Percentiles rank a stretch among this genome's conserved stretches.
phyloP scores from a whole-genome alignment of 2,329 filamentous ascomycete genomes.

The Pseudogymnoascus sp. region DNA sequence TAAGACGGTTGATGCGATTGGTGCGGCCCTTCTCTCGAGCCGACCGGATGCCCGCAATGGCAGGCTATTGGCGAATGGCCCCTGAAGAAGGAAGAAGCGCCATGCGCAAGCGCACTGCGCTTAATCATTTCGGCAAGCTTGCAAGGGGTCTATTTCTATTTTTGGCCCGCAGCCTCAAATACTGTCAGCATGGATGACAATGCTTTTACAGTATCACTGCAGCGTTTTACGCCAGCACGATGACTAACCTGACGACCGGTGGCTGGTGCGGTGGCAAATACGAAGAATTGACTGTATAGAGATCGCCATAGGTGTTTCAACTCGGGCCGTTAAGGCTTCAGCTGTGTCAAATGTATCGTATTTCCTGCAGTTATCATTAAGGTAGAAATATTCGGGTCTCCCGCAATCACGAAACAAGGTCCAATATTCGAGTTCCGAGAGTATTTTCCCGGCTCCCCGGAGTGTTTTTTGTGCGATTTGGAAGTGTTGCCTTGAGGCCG shows the following conservation, averaged over 20 bases:
- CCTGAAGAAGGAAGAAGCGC: not conserved
- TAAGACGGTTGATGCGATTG: slow-evolving; percentile 1
- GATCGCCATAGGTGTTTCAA: not conserved
- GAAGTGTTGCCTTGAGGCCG: not conserved
- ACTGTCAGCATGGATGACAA: slow-evolving; percentile 1
- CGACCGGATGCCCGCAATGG: not conserved
- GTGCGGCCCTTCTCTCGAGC: slow-evolving; percentile 1
- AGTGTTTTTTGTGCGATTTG: not conserved
- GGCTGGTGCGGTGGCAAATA: not conserved
- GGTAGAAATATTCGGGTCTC: not conserved
- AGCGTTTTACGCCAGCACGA: not conserved
- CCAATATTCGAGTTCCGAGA: not conserved
- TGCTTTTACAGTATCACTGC: slow-evolving; percentile 5
- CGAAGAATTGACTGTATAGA: not conserved
- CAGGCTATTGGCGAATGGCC: not conserved
- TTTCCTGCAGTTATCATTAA: slow-evolving; percentile 1
- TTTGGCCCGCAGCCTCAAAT: slow-evolving; percentile 1
- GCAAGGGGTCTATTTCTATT: not conserved
- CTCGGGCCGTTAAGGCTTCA: slow-evolving; percentile 8
- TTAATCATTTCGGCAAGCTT: not conserved
- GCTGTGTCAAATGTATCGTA: not conserved
- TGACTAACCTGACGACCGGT: not conserved
- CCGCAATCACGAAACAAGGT: not conserved
- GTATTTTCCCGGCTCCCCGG: not conserved
- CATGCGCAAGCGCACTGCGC: slow-evolving; percentile 1